phyloP scores from a whole-genome alignment of 495 filamentous ascomycete genomes.

The Aspergillus heteromorphus region DNA sequence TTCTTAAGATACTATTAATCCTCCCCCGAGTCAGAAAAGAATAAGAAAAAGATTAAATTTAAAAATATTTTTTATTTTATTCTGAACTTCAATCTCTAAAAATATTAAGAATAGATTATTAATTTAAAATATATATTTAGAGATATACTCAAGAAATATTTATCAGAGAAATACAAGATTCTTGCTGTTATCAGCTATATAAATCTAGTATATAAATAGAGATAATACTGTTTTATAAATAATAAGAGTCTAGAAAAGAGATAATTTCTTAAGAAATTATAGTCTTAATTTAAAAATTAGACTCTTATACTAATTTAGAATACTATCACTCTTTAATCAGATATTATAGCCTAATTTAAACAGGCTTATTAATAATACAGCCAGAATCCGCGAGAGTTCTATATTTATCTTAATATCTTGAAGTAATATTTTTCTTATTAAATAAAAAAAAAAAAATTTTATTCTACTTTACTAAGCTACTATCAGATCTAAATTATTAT shows the following conservation, averaged over 20 bases:
- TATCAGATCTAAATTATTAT: neutral
- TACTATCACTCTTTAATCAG: neutral
- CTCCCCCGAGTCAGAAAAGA: too few relatives aligned
- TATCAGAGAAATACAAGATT: neutral
- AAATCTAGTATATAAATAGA: neutral
- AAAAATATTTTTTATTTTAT: neutral
- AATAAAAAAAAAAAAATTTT: neutral
- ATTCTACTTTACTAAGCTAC: neutral
- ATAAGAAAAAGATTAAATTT: neutral
- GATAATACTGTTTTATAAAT: neutral
- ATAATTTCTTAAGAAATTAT: neutral
- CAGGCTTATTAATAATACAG: neutral
- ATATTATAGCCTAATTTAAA: neutral
- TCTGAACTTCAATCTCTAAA: neutral
- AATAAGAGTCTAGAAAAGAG: neutral
- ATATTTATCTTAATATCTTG: neutral
- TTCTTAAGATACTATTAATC: too few relatives aligned
- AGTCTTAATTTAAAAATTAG: neutral
- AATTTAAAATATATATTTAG: neutral
- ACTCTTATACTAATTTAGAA: neutral
- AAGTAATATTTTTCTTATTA: neutral
- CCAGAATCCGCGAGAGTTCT: neutral
- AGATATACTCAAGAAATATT: neutral
- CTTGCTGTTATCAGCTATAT: neutral
- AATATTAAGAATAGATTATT: neutral